Evolutionary conservation across 2,329 filamentous ascomycete species (phyloP).

Genomic region (Didymosphaeria variabile): DNA sequence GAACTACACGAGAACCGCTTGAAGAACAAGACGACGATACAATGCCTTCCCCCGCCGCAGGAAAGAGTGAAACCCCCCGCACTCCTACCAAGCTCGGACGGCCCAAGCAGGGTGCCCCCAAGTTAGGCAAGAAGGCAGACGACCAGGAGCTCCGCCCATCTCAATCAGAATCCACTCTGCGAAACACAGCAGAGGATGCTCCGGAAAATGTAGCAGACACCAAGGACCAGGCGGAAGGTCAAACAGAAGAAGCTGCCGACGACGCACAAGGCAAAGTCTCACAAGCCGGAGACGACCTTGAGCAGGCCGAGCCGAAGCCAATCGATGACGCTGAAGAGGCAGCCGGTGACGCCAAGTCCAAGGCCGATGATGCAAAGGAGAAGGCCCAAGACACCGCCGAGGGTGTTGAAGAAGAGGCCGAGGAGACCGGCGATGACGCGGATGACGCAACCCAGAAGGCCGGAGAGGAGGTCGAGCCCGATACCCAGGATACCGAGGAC

Average conservation of each 20-base stretch:
- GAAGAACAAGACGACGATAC: conserved; percentile 40
- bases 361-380: conserved; percentile 28
- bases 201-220: conserved; percentile 42
- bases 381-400: conserved; percentile 28
- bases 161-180: conserved; percentile 41
- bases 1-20: conserved; percentile 43
- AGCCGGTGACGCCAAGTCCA: conserved; percentile 29
- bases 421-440: conserved; percentile 57
- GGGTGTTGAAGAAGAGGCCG: conserved; percentile 49
- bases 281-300: conserved; percentile 55
- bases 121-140: conserved; percentile 53
- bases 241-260: conserved; percentile 42
- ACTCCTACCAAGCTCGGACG: conserved; percentile 62
- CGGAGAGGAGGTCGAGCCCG: conserved; percentile 30
- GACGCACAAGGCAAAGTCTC: conserved; percentile 58
- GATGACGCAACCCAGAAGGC: conserved; percentile 7
- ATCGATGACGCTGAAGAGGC: conserved; percentile 52
- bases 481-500: conserved; percentile 52
- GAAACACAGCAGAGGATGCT: conserved; percentile 40
- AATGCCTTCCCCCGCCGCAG: conserved; percentile 62
- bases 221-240: conserved; percentile 31
- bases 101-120: conserved; percentile 51
- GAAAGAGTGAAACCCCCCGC: conserved; percentile 59
- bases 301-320: conserved; percentile 58
- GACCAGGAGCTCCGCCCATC: conserved; percentile 37